Conservation (phyloP, 768 basidiomycete genomes). For the Auriscalpium orientale region DNA sequence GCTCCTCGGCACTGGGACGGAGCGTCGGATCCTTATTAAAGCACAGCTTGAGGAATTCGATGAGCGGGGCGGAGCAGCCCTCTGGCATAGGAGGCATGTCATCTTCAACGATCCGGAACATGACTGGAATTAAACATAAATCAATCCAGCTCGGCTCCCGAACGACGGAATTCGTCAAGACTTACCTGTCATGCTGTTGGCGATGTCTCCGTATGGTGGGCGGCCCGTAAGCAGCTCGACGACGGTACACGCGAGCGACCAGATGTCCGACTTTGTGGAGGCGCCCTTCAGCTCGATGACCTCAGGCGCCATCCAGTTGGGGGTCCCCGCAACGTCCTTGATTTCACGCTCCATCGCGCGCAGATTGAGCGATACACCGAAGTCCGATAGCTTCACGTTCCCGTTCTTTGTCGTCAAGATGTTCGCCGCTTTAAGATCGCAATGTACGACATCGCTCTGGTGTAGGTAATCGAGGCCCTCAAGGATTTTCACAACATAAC, state of each 20-base stretch:
- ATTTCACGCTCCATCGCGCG: slow-evolving; percentile 82
- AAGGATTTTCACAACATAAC: slow-evolving; percentile 93
- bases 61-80: slow-evolving; percentile 64
- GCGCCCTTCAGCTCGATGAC: slow-evolving; percentile 94
- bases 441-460: slow-evolving; percentile 84
- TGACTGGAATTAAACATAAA: slow-evolving; percentile 46
- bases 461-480: slow-evolving; percentile 95
- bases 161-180: background rate
- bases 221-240: slow-evolving; percentile 88
- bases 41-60: slow-evolving; percentile 78
- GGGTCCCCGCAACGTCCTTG: slow-evolving; percentile 87
- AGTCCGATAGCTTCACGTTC: slow-evolving; percentile 95
- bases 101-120: slow-evolving; percentile 97
- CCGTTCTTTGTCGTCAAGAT: slow-evolving; percentile 98
- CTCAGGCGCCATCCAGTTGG: slow-evolving; percentile 99
- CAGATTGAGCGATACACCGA: slow-evolving; percentile 94
- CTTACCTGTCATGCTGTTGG: slow-evolving; percentile 84
- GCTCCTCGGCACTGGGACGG: slow-evolving; percentile 76
- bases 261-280: slow-evolving; percentile 88
- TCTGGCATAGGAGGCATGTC: slow-evolving; percentile 81
- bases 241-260: slow-evolving; percentile 93
- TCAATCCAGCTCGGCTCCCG: background rate
- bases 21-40: slow-evolving; percentile 81
- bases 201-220: slow-evolving; percentile 87
- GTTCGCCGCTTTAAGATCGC: slow-evolving; percentile 97